Conservation (phyloP, 208 protist genomes). For the Wallacemonas collosoma region DNA sequence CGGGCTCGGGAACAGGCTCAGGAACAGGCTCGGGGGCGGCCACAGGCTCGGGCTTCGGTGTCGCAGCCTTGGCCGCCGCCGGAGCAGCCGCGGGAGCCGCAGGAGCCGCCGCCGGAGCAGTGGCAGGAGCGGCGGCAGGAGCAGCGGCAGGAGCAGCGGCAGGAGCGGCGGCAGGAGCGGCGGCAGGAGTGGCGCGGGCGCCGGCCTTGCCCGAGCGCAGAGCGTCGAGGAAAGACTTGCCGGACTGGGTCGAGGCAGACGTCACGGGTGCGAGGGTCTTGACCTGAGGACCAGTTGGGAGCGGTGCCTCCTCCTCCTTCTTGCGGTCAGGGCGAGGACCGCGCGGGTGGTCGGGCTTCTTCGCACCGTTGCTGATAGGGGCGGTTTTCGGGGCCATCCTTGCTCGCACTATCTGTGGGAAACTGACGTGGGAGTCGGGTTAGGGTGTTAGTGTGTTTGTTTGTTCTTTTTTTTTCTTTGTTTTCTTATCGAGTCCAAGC, state of each 20-base stretch:
- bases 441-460: slow-evolving; percentile 10
- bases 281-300: slow-evolving; percentile 50
- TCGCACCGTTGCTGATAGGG: slow-evolving; percentile 2
- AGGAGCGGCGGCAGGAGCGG: slow-evolving; percentile 14
- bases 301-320: slow-evolving; percentile 37
- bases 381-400: slow-evolving; percentile 31
- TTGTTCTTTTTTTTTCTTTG: slow-evolving; percentile 26
- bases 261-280: slow-evolving; percentile 59
- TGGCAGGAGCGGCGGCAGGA: too few relatives aligned
- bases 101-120: too few relatives aligned
- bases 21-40: slow-evolving; percentile 15
- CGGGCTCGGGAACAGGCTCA: slow-evolving; percentile 17
- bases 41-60: slow-evolving; percentile 12
- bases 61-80: slow-evolving; percentile 20
- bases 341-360: slow-evolving; percentile 22
- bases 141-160: slow-evolving; percentile 16
- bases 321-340: slow-evolving; percentile 21
- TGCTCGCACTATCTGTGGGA: slow-evolving; percentile 6
- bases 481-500: too few relatives aligned
- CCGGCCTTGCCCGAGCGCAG: slow-evolving; percentile 35
- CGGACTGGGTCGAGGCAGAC: slow-evolving; percentile 48
- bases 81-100: slow-evolving; percentile 6
- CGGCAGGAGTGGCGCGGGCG: slow-evolving; percentile 17
- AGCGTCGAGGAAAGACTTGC: slow-evolving; percentile 72
- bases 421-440: background rate